Evolutionary conservation across 106 monocot species (phyloP), one percentile per base, ranked within the genome.

Genomic region (Acorus gramineus): DNA sequence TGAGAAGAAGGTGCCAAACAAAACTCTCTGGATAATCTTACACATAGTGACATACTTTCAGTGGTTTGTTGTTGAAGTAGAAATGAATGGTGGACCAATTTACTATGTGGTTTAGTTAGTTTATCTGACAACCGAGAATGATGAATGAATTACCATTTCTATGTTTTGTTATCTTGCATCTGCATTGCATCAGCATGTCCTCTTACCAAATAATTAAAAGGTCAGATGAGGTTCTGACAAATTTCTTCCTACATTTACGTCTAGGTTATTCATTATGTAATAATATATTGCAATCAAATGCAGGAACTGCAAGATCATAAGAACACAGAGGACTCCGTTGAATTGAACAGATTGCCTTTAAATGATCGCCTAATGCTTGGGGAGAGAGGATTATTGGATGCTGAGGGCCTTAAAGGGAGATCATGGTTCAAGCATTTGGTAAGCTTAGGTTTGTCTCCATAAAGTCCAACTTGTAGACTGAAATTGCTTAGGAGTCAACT

Each of bases 391-490:
- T 93, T 93, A 61, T 63, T 93, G 50, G 87, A 83, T 61, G 61
- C 76, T 28, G 79, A 85, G 60, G 93, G 93, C 14, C 89, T 93
- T n/a, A 60, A 57, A 57, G 83, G 86, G 48, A 85, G 93, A 61
- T 64, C 3, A 2, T 93, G 89, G 85, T 93, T 83, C 74, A 93
- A 81, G 74, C 93, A 93, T 81, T 44, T 83, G 80, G 93, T 93
- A 72, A 79, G 77, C 1, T 59, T 43, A 6, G 44, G 44, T 2
- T 59, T 59, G 4, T 14, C 44, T 56, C 12, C 56, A 12, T 11
- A 9, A 13, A 13, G 11, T 28, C 28, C 0, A 28, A 28, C 28
- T 28, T 28, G 28, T 28, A 28, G 28, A 28, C 1, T 28, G 28
- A 28, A 28, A 28, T 28, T 28, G 28, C 28, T 28, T 28, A 28